Base-by-base conservation (phyloP, 2,329 filamentous ascomycete genomes). In the Fusarium keratoplasticum region DNA sequence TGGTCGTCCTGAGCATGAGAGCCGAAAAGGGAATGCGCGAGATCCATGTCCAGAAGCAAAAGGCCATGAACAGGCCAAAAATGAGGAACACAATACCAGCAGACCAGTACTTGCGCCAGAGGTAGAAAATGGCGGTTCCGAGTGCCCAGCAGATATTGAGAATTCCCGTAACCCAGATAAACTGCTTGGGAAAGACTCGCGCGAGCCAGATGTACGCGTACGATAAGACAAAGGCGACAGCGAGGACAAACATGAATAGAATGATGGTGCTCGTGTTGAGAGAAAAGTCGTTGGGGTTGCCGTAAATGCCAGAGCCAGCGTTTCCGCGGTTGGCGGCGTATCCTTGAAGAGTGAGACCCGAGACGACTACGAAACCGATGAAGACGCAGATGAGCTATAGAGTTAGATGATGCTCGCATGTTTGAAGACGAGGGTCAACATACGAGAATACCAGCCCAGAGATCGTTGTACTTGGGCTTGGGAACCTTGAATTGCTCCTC, bases 81-180 rank as follows among this genome's bases (percentile, higher is more conserved):
- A 98, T 80, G 16, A 97, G 85, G 82, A 96, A 98, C 0, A 97
- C 92, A 44, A 98, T 96, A 38, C 94, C 96, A 13, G 94, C 95
- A 8, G 92, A 93, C 84, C 91, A 98, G 81, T 96, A 94, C 66
- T 89, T 89, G 50, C 90, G 87, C 69, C 88, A 91, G 52, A 98
- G 89, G 86, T 97, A 97, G 83, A 95, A 97, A 61, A 96, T 91
- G 11, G 94, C 95, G 0, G 95, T 97, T 1, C 89, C 95, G n/a
- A 98, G 86, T 1, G 94, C 94, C 77, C 95, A 92, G 64, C 93
- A 85, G 77, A 98, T 93, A 82, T 98, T 97, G 66, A 97, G 86
- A 61, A 98, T 96, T 14, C 94, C 95, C 0, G 95, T 97, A 42
- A 95, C 89, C 94, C 95, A 98, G 80, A 98, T 97, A 76, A 98